phyloP scores from a whole-genome alignment of 2,329 filamentous ascomycete species.

The Aureobasidium sp. region DNA sequence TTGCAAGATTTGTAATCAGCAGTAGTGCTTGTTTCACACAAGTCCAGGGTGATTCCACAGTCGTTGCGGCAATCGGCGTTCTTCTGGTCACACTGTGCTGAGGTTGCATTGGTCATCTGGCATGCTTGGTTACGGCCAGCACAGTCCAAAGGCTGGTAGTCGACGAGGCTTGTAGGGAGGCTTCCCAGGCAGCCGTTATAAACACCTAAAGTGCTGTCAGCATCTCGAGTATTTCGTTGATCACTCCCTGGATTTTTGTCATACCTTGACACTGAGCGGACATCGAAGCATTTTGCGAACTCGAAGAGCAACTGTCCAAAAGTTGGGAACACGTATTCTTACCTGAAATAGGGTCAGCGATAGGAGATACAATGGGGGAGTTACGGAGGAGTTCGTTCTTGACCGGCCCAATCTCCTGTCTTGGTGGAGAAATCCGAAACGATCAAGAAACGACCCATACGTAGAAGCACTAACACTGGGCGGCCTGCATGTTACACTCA shows the following conservation, averaged over 20 bases:
- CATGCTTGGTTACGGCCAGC: background rate
- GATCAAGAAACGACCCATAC: no score
- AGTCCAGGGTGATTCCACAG: background rate
- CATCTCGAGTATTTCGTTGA: no score
- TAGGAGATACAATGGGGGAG: no score
- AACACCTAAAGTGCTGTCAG: background rate
- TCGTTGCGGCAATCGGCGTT: background rate
- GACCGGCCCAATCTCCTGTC: no score
- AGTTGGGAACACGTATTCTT: background rate
- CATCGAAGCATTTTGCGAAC: background rate
- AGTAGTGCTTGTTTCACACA: background rate
- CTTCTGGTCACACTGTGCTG: background rate
- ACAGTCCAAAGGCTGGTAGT: background rate
- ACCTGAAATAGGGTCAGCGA: background rate
- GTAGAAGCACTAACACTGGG: no score
- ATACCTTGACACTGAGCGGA: background rate
- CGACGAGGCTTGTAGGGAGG: background rate
- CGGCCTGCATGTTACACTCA: no score
- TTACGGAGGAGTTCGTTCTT: no score
- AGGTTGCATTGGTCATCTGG: background rate
- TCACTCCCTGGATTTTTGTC: no score
- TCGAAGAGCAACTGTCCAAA: no score
- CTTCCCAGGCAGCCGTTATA: constrained; percentile 5
- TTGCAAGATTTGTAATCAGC: background rate
- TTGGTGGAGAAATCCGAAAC: no score